Evolutionary conservation across 202 grass and related monocot species (phyloP), one percentile per base, ranked within the genome.

Genomic region (Setaria italica): DNA sequence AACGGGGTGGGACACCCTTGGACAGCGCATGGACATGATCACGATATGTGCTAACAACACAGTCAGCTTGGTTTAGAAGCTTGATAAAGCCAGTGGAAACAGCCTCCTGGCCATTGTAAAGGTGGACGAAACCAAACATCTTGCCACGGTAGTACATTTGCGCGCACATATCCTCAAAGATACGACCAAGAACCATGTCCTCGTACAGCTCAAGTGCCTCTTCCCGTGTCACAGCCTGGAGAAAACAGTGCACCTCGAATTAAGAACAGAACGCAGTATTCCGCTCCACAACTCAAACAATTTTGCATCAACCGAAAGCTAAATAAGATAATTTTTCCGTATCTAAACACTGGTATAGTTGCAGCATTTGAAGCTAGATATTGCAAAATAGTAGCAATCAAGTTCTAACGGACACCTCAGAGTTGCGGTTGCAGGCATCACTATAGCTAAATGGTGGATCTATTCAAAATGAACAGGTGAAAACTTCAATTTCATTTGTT

Each of bases 121-220:
- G 88, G 85, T 99, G 97, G 54, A 99, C 97, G 0, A 99, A 99
- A 17, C 97, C 97, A 85, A 99, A 99, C 97, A 99, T 99, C 85
- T 97, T 99, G 62, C 97, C 97, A 15, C 97, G 91, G 80, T 99
- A 99, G 83, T 99, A 99, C 97, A 99, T 99, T 82, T 99, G 97
- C 0, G 97, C 94, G 0, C 97, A 97, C 97, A 97, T 97, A 60
- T 99, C 97, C 87, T 99, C 94, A 13, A 99, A 99, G 55, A 56
- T 3, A 68, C 97, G 97, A 19, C 97, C 94, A 42, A 99, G 90
- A 57, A 94, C 48, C 97, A 99, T 99, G 87, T 99, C 97, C 82
- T 97, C 97, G 0, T 94, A 99, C 53, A 99, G 42, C 76, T 91
- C 92, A 67, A 99, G 78, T 19, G 92, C 93, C 75, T 91, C 94